Evolutionary conservation across 306 rosid species (phyloP).

Genomic region (Rosa multiflora): DNA sequence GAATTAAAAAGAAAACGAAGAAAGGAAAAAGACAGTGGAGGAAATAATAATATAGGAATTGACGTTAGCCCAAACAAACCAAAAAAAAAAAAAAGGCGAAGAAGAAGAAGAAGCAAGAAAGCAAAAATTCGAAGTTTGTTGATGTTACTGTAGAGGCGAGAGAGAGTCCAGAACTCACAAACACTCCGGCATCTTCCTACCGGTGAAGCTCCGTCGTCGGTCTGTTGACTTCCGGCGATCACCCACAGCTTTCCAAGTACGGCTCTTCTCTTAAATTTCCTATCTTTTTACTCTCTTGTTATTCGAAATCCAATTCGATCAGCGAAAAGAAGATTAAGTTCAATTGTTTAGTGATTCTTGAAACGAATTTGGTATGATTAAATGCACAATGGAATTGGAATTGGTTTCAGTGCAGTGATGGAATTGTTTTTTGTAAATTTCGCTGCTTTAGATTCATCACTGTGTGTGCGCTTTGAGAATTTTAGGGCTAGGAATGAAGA

Average conservation of each 20-base stretch:
- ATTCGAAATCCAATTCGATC: conserved; percentile 2
- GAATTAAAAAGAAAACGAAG: too few relatives aligned
- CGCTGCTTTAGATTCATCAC: background rate
- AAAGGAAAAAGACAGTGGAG: background rate
- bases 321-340: background rate
- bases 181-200: background rate
- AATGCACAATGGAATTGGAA: background rate
- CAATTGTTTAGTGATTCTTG: background rate
- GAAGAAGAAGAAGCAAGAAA: too few relatives aligned
- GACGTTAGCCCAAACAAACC: background rate
- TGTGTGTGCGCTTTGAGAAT: background rate
- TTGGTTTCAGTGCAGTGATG: background rate
- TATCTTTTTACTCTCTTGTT: background rate
- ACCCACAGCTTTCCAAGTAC: background rate
- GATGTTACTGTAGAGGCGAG: background rate
- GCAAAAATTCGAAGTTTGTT: background rate
- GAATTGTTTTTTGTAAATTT: background rate
- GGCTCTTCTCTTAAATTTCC: background rate
- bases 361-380: background rate
- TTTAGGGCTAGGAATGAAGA: background rate
- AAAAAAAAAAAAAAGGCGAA: too few relatives aligned
- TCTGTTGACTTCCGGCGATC: conserved; percentile 4
- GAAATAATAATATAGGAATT: background rate
- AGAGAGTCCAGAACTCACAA: background rate
- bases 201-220: background rate